Evolutionary conservation across 2,329 filamentous ascomycete species (phyloP).

Genomic region (Colletotrichum magnum): DNA sequence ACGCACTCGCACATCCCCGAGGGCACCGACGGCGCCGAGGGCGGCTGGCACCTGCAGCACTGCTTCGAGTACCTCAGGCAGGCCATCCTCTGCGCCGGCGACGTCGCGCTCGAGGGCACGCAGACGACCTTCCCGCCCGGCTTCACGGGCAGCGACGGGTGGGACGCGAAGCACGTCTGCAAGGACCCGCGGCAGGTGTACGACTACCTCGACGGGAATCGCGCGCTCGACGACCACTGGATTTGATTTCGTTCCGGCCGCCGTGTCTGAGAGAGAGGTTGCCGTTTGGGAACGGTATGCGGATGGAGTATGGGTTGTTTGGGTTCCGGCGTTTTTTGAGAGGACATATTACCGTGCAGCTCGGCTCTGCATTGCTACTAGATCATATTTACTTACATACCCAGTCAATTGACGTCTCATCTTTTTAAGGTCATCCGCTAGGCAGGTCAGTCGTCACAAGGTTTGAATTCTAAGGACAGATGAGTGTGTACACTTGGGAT

Average conservation of each 20-base stretch:
- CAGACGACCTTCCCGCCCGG: conserved; percentile 56
- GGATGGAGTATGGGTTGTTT: background rate
- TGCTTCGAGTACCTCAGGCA: conserved; percentile 56
- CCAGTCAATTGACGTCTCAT: no score
- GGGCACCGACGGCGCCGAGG: conserved; percentile 35
- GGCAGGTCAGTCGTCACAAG: no score
- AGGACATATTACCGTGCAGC: background rate
- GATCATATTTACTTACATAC: no score
- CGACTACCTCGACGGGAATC: conserved; percentile 51
- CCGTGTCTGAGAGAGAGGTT: background rate
- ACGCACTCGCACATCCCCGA: conserved; percentile 45
- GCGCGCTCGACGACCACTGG: conserved; percentile 53
- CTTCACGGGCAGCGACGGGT: conserved; percentile 56
- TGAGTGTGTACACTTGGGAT: no score
- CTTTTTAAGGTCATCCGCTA: no score
- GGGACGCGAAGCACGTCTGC: conserved; percentile 60
- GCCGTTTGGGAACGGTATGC: background rate
- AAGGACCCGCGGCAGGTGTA: conserved; percentile 54
- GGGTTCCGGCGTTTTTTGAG: conserved; percentile 4
- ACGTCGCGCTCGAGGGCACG: conserved; percentile 53
- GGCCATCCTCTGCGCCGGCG: conserved; percentile 51
- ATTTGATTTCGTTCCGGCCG: conserved; percentile 45
- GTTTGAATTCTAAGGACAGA: no score
- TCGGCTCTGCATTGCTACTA: background rate
- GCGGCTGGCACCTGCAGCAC: conserved; percentile 53